These are phyloP conservation scores for Monilinia vaccinii-corymbosi DNA, from an alignment of 2,329 filamentous ascomycete species.

Conservation along the genomic window DNA sequence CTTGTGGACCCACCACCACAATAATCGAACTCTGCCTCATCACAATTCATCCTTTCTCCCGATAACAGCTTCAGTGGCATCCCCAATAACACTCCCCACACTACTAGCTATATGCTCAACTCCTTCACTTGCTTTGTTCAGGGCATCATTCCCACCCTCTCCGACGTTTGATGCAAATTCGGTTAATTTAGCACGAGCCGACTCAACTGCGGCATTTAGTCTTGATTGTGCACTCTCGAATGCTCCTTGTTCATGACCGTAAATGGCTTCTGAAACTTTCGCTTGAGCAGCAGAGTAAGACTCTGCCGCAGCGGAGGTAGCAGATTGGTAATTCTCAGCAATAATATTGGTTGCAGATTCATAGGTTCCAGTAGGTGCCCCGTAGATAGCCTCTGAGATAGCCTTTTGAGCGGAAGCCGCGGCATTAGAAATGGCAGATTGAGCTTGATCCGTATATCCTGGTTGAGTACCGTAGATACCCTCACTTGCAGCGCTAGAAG, in stretches of 20 bases:
- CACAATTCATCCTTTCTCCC: conserved; percentile 43
- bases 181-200: conserved; percentile 23
- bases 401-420: conserved; percentile 45
- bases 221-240: conserved; percentile 26
- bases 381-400: conserved; percentile 48
- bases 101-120: conserved; percentile 39
- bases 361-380: conserved; percentile 37
- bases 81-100: conserved; percentile 33
- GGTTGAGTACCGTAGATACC: conserved; percentile 46
- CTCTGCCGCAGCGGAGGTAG: conserved; percentile 13
- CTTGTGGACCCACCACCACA: neutral
- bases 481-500: conserved; percentile 40
- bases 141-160: conserved; percentile 29
- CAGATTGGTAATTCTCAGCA: conserved; percentile 17
- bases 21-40: conserved; percentile 9
- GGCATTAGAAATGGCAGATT: conserved; percentile 43
- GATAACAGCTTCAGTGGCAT: conserved; percentile 29
- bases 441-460: conserved; percentile 44
- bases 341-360: conserved; percentile 17
- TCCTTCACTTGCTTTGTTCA: conserved; percentile 32
- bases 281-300: conserved; percentile 12
- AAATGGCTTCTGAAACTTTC: conserved; percentile 18
- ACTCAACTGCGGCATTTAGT: conserved; percentile 24
- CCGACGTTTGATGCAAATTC: conserved; percentile 23
- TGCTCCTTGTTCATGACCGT: conserved; percentile 24